A percentile compares a stretch with the other conserved stretches of the same genome.
Evolutionary conservation across 768 basidiomycete genomes (phyloP).

Genomic region (Rhodosporidiobolus sp.): DNA sequence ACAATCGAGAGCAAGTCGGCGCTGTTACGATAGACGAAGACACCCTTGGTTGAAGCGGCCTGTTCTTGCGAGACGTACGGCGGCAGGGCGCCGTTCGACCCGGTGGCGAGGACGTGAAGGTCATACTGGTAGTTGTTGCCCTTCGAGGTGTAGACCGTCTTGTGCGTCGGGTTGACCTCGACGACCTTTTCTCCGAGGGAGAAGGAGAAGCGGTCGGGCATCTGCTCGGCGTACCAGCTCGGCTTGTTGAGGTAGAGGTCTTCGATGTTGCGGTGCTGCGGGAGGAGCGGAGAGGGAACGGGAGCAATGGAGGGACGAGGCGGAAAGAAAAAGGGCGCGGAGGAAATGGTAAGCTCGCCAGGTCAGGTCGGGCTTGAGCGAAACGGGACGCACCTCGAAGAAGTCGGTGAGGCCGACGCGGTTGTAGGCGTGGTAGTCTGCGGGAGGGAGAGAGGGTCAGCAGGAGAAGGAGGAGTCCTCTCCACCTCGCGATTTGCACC

Average conservation of each 20-base stretch:
- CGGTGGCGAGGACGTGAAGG: conserved; percentile 66
- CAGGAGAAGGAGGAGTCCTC: too few relatives aligned
- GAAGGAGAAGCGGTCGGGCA: conserved; percentile 59
- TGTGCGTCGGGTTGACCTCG: conserved; percentile 46
- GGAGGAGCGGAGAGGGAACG: conserved; percentile 10
- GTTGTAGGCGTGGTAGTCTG: conserved; percentile 46
- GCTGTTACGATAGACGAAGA: conserved; percentile 64
- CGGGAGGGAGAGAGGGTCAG: conserved; percentile 1
- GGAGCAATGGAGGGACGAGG: conserved; percentile 46
- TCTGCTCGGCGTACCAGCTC: conserved; percentile 49
- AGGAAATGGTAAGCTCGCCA: too few relatives aligned
- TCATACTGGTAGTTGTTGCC: conserved; percentile 57
- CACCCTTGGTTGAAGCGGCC: conserved; percentile 54
- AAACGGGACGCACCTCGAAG: conserved; percentile 60
- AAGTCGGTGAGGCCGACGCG: conserved; percentile 54
- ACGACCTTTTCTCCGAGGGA: conserved; percentile 54
- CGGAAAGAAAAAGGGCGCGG: conserved; percentile 38
- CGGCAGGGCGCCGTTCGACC: conserved; percentile 64
- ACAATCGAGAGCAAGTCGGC: conserved; percentile 62
- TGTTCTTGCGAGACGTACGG: conserved; percentile 56
- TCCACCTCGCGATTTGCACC: neutral
- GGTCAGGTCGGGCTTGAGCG: conserved; percentile 38
- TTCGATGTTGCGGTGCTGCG: conserved; percentile 59
- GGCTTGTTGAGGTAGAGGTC: conserved; percentile 62
- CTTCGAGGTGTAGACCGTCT: conserved; percentile 55